Evolutionary conservation across 2,329 filamentous ascomycete species (phyloP).

Genomic region (Aschersonia sp.): DNA sequence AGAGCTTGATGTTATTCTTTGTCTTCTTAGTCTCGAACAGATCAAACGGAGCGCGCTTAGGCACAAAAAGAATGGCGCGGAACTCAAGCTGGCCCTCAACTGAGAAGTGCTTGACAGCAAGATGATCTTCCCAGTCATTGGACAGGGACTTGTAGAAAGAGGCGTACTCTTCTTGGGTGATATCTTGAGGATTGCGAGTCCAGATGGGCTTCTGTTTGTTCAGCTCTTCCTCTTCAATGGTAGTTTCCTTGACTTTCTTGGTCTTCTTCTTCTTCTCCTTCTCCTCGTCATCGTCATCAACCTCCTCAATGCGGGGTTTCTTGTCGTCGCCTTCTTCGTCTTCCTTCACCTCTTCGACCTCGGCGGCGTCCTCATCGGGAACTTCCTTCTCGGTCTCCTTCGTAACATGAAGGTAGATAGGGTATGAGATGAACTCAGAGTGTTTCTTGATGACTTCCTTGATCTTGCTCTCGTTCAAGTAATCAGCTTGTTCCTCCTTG

Average conservation of each 20-base stretch:
- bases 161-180: slow-evolving; percentile 91
- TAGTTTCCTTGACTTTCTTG: slow-evolving; percentile 98
- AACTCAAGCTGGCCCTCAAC: slow-evolving; percentile 99
- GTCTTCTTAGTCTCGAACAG: slow-evolving; percentile 99
- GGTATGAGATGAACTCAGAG: slow-evolving; percentile 99
- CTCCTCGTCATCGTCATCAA: slow-evolving; percentile 72
- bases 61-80: slow-evolving; percentile 98
- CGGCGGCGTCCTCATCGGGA: slow-evolving; percentile 83
- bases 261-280: slow-evolving; percentile 93
- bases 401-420: slow-evolving; percentile 98
- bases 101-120: slow-evolving; percentile 99
- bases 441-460: slow-evolving; percentile 99
- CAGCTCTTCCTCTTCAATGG: slow-evolving; percentile 97
- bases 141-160: slow-evolving; percentile 99
- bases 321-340: slow-evolving; percentile 76
- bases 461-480: slow-evolving; percentile 96
- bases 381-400: slow-evolving; percentile 99
- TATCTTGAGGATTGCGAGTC: slow-evolving; percentile 95
- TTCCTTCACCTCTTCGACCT: slow-evolving; percentile 46
- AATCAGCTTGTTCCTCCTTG: slow-evolving; percentile 98
- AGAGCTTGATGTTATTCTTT: slow-evolving; percentile 99
- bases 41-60: slow-evolving; percentile 98
- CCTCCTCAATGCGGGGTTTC: slow-evolving; percentile 92
- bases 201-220: slow-evolving; percentile 99
- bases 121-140: slow-evolving; percentile 99